These are phyloP conservation scores for Pistacia integerrima DNA, from an alignment of 345 rosid species.

Conservation along the genomic window DNA sequence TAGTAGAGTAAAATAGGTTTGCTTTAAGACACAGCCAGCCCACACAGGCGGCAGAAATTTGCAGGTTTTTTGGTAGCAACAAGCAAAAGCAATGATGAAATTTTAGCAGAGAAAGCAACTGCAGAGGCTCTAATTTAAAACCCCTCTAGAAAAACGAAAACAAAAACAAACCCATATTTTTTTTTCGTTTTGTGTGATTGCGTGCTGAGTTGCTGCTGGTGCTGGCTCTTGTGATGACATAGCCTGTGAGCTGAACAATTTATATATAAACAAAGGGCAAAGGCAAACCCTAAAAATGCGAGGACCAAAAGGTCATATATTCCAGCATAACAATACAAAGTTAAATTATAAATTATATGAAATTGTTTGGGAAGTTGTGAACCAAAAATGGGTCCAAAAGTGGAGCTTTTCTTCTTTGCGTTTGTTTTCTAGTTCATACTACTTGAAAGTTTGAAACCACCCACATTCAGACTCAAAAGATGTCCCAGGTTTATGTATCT, in stretches of 20 bases:
- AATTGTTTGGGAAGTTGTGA: constrained; percentile 24
- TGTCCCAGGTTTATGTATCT: too few relatives aligned
- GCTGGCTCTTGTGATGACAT: background rate
- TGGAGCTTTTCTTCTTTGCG: background rate
- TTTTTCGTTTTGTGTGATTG: constrained; percentile 28
- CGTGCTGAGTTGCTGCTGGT: constrained; percentile 22
- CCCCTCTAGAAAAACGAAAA: too few relatives aligned
- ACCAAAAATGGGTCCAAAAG: constrained; percentile 14
- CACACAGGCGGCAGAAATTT: constrained; percentile 29
- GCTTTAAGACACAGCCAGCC: background rate
- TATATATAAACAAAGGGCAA: background rate
- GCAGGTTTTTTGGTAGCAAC: constrained; percentile 20
- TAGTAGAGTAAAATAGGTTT: background rate
- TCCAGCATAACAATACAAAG: background rate
- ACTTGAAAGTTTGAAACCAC: background rate
- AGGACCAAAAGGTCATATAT: background rate
- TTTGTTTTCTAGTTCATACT: background rate
- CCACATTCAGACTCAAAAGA: background rate
- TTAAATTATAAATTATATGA: background rate
- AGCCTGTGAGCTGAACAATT: background rate
- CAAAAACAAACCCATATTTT: background rate
- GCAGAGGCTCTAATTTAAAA: too few relatives aligned
- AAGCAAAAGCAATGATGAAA: constrained; percentile 23
- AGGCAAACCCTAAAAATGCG: background rate
- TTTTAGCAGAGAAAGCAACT: too few relatives aligned